Evolutionary conservation across 2,329 filamentous ascomycete genomes (phyloP).

Genomic region (Bipolaris cookei): DNA sequence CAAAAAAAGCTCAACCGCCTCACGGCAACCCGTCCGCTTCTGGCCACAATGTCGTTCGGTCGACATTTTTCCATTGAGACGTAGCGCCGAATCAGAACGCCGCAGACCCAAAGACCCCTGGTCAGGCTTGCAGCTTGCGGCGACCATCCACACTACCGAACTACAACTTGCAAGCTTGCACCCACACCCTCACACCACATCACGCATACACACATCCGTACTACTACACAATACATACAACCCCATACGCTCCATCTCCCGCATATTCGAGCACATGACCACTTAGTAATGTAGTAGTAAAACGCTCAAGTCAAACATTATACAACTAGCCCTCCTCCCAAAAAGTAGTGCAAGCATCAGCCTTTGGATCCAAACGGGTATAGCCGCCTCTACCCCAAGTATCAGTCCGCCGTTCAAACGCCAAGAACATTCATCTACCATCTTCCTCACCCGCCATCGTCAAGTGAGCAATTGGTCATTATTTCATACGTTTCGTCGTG

Average conservation of each 20-base stretch:
- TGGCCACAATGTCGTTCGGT: slow-evolving; percentile 21
- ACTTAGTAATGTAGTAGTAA: background rate
- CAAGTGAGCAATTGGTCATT: background rate
- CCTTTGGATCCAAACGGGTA: slow-evolving; percentile 1
- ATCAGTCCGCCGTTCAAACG: slow-evolving; percentile 10
- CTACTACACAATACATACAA: background rate
- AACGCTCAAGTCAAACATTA: background rate
- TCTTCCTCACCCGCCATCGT: background rate
- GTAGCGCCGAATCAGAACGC: slow-evolving; percentile 21
- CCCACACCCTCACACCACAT: background rate
- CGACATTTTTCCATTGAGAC: slow-evolving; percentile 23
- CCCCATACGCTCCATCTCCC: background rate
- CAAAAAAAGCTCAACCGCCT: slow-evolving; percentile 8
- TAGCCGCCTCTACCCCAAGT: background rate
- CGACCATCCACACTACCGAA: slow-evolving; percentile 17
- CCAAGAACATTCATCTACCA: slow-evolving; percentile 2
- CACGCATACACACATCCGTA: background rate
- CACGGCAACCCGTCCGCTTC: slow-evolving; percentile 9
- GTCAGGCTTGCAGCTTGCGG: slow-evolving; percentile 4
- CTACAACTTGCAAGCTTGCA: background rate
- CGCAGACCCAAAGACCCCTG: slow-evolving; percentile 12
- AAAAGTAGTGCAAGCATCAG: background rate
- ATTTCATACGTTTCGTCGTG: background rate
- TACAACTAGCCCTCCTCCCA: no score
- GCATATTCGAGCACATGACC: background rate